These are phyloP conservation scores for Candida easanensis DNA, from an alignment of 805 yeast species.

Conservation along the genomic window DNA sequence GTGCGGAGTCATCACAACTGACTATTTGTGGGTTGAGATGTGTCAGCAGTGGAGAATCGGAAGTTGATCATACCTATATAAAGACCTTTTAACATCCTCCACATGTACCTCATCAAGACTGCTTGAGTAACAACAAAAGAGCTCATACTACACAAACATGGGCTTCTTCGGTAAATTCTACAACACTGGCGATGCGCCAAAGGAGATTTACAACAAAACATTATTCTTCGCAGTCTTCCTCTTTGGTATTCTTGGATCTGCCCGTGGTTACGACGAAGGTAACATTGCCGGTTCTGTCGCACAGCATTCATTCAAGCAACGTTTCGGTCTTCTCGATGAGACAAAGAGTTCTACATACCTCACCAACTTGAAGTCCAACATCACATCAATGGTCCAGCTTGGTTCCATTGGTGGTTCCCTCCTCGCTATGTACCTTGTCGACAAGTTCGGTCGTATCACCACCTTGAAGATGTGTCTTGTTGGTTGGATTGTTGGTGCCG, in stretches of 20 bases:
- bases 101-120: too few species aligned
- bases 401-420: slow-evolving; percentile 55
- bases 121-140: too few species aligned
- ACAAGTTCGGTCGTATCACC: slow-evolving; percentile 49
- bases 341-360: slow-evolving; percentile 31
- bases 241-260: slow-evolving; percentile 55
- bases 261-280: slow-evolving; percentile 61
- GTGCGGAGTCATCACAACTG: too few species aligned
- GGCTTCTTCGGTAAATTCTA: slow-evolving; percentile 17
- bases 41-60: too few species aligned
- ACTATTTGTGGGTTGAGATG: too few species aligned
- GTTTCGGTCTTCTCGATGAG: slow-evolving; percentile 44
- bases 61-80: too few species aligned
- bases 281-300: slow-evolving; percentile 43
- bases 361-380: slow-evolving; percentile 51
- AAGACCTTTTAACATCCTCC: too few species aligned
- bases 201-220: slow-evolving; percentile 45
- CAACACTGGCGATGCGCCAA: slow-evolving; percentile 31
- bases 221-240: slow-evolving; percentile 44
- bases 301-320: slow-evolving; percentile 39
- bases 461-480: slow-evolving; percentile 43
- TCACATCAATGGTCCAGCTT: slow-evolving; percentile 56
- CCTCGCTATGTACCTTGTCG: slow-evolving; percentile 46
- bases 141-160: background rate
- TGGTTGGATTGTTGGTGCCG: slow-evolving; percentile 43